phyloP scores from a whole-genome alignment of 768 basidiomycete species.

The Termitomyces sp. region DNA sequence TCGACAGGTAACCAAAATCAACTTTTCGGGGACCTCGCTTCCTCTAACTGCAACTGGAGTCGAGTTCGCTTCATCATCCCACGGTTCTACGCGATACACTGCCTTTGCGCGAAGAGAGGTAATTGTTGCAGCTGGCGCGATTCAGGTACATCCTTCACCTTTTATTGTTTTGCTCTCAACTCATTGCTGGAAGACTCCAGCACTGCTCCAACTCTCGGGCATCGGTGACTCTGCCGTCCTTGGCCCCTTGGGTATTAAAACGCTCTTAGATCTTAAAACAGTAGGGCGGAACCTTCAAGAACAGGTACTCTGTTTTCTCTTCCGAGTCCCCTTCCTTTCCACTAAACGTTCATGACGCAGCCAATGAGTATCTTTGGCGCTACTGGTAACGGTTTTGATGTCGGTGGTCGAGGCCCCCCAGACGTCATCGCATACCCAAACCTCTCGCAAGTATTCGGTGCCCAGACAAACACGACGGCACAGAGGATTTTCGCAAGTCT shows the following conservation, averaged over 20 bases:
- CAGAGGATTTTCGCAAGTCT: conserved; percentile 33
- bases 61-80: conserved; percentile 37
- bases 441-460: conserved; percentile 41
- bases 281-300: conserved; percentile 58
- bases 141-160: conserved; percentile 23
- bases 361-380: conserved; percentile 40
- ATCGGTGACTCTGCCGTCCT: conserved; percentile 48
- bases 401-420: conserved; percentile 38
- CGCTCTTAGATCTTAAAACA: conserved; percentile 39
- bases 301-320: conserved; percentile 26
- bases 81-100: conserved; percentile 31
- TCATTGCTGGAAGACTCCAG: conserved; percentile 29
- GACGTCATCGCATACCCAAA: conserved; percentile 49
- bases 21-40: conserved; percentile 25
- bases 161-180: background rate
- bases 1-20: conserved; percentile 40
- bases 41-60: conserved; percentile 42
- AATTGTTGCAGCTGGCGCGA: conserved; percentile 50
- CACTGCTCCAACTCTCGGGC: conserved; percentile 49
- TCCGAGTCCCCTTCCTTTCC: background rate
- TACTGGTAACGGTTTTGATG: conserved; percentile 33
- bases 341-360: conserved; percentile 12
- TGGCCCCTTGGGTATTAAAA: conserved; percentile 38
- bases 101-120: conserved; percentile 44
- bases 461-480: conserved; percentile 25